Evolutionary conservation across 768 basidiomycete species (phyloP), one percentile per base, ranked within the genome.

Genomic region (Rhodotorula kratochvilovae): DNA sequence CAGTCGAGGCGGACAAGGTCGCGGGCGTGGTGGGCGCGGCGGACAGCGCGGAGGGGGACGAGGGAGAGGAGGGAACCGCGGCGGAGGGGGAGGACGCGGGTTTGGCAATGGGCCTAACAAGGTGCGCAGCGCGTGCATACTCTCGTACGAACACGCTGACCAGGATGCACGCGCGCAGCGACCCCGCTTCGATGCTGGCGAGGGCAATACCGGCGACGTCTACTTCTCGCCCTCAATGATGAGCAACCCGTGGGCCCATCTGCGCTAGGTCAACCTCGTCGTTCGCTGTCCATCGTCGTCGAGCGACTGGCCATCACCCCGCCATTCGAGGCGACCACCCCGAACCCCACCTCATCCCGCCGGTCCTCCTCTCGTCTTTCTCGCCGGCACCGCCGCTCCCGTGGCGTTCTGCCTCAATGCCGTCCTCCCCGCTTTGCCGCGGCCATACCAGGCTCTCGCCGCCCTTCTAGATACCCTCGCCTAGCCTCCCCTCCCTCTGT

Each of bases 191-290:
- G 60, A 68, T 43, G 21, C 25, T 3, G 19, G 29, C 46, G 35
- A 68, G 2, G 61, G 61, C 23, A 45, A 36, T 31, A 43, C 36
- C 21, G 36, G 31, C 59, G 59, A 45, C 33, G 61, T 50, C n/a
- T 68, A 55, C 54, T 68, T 29, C 61, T 58, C 48, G 25, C 61
- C 62, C 13, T 3, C 12, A 21, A 61, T 68, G 29, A 5, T 68
- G 23, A 12, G 57, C 17, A 45, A 68, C 23, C 67, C 67, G 33
- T 68, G 67, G 67, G 39, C 43, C 36, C 61, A 68, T 45, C 60
- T 68, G 42, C 53, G 55, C 15, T 68, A 23, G 57, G 2, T 1
- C 12, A 10, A 42, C 23, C 12, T 5, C 3, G 21, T 11, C 19
- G 8, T 10, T 1, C 17, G 5, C 2, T 36, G 33, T 10, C 12